Evolutionary conservation across 345 rosid species (phyloP), one percentile per base, ranked within the genome.

Genomic region (Citrus maxima): DNA sequence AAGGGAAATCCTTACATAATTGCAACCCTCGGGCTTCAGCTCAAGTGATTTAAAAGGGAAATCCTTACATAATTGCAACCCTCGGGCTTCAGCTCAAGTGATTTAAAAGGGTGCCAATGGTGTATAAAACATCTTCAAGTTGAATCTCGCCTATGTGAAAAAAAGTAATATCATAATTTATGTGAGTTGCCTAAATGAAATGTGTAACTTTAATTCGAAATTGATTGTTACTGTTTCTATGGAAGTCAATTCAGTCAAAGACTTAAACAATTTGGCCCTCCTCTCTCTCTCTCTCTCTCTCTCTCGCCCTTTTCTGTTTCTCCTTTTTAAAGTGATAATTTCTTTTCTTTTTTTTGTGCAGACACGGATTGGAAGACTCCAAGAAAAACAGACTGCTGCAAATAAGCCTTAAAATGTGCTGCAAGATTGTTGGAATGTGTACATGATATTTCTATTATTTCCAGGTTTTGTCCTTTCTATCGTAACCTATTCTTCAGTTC

Each of bases 321-420:
- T 46, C 18, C 51, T 46, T 46, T 18, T 4, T 54, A 54, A 34
- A 21, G 19, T 55, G n/a, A 22, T 64, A 25, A 19, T 56, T 74
- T 61, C 19, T 42, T 64, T 70, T 40, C 62, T 61, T 30, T 64
- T 35, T 12, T 32, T 32, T 12, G 22, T 79, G 82, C 85, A 93
- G 98, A 81, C 72, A 58, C 93, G 94, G 77, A 88, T 90, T 58
- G 85, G 84, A 34, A 86, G 88, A 70, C 90, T 93, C 72, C 87
- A 79, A 74, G 87, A 90, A 84, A 88, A 85, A 77, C 85, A 79
- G 69, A 84, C 76, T 61, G 86, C 85, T 67, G 80, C 78, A 38
- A 83, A 86, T 84, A 37, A 54, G 35, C 67, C 77, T 18, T 59
- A 61, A 65, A 78, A 73, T 22, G 37, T 49, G 34, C 55, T n/a